Percentiles rank a stretch among this genome's conserved stretches.
These are phyloP conservation scores for Sechiopsis laciniata DNA, from an alignment of 306 rosid genomes.

Conservation along the genomic window DNA sequence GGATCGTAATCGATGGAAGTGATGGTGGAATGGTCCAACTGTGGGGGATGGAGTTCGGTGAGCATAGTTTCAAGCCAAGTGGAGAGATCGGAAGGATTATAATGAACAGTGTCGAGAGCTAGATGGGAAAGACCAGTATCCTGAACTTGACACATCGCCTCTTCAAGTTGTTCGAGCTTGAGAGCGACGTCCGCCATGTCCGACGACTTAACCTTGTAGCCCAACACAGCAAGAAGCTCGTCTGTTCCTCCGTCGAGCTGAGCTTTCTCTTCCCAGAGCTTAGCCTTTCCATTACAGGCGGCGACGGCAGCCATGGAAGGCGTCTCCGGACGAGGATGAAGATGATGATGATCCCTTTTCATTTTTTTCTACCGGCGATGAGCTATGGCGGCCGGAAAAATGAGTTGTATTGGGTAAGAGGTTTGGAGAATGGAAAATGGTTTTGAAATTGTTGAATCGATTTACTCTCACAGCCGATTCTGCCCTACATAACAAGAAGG, in stretches of 20 bases:
- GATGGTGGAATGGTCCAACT: slow-evolving; percentile 35
- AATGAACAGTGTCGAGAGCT: too few relatives aligned
- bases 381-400: neutral
- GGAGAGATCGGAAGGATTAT: too few relatives aligned
- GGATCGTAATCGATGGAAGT: slow-evolving; percentile 41
- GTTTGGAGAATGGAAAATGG: slow-evolving; percentile 27
- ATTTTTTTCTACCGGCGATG: slow-evolving; percentile 11
- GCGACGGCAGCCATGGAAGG: slow-evolving; percentile 26
- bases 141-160: slow-evolving; percentile 57
- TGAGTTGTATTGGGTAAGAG: slow-evolving; percentile 23
- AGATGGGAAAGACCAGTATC: slow-evolving; percentile 39
- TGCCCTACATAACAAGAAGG: slow-evolving; percentile 28
- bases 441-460: slow-evolving; percentile 14
- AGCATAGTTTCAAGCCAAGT: too few relatives aligned
- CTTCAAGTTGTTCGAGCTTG: slow-evolving; percentile 70
- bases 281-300: slow-evolving; percentile 38
- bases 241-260: slow-evolving; percentile 61
- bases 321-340: slow-evolving; percentile 30
- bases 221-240: slow-evolving; percentile 76
- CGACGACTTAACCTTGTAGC: slow-evolving; percentile 70
- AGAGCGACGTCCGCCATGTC: slow-evolving; percentile 86
- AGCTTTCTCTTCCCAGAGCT: slow-evolving; percentile 50
- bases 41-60: slow-evolving; percentile 13
- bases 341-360: slow-evolving; percentile 56
- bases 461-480: slow-evolving; percentile 12